Base-by-base conservation (phyloP, 257 asterid species). In the Solanum pennellii region DNA sequence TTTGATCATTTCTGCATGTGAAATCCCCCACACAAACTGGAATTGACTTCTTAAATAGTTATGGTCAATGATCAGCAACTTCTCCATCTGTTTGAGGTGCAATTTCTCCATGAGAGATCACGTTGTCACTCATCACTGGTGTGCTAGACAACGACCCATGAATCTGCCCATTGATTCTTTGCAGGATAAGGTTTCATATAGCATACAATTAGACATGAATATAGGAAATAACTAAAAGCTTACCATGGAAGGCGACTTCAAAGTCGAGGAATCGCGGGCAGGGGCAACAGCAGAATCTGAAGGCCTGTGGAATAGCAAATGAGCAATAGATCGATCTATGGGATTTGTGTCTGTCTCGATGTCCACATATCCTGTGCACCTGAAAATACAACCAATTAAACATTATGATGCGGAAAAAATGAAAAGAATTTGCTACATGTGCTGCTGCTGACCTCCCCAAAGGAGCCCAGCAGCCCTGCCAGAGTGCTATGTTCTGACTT, bases 311-410 rank as follows among this genome's bases (percentile, higher is more conserved):
- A 95, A 96, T 92, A 96, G 75, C 82, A 96, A 87, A 88, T 96
- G 99, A 3, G 99, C 99, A 39, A 96, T 89, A 31, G 99, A 95
- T 87, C 99, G 94, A 69, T 96, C 99, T 88, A 95, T 92, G 39
- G 98, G 97, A 90, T 96, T 95, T 41, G 99, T 96, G 83, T 93
- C 93, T 5, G 97, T 93, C 90, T 96, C 99, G 56, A 95, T 92
- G 82, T 90, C 96, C 92, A 94, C 62, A 89, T 90, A 92, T 79
- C 93, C 90, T 77, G 89, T 71, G 88, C 89, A 92, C 91, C 95
- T 92, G 89, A 52, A 89, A 74, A 87, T 15, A 87, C 75, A 65
- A 39, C 29, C 79, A 25, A 42, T 41, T 23, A 41, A 27, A 25
- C 35, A 27, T 82, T 29, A 82, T 45, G 66, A 45, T 79, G 66